phyloP scores from a whole-genome alignment of 2,329 filamentous ascomycete genomes.

The Ambrosiella cleistominuta region DNA sequence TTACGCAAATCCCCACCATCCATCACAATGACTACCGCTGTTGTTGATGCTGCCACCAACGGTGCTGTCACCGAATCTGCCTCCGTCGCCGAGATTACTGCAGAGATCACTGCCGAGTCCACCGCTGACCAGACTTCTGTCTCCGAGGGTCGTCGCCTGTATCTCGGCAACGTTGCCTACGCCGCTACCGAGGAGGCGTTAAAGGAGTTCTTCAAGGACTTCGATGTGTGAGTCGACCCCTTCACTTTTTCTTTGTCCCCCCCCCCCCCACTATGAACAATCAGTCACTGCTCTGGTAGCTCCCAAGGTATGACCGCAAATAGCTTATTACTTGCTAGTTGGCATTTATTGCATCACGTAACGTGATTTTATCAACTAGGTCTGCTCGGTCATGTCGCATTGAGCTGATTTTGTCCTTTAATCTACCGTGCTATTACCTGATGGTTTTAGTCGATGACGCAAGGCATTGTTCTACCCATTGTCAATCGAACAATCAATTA shows the following conservation, averaged over 20 bases:
- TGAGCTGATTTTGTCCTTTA: too few relatives aligned
- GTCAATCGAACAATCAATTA: background rate
- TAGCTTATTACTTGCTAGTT: background rate
- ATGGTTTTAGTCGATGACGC: too few relatives aligned
- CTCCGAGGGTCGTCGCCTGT: slow-evolving; percentile 95
- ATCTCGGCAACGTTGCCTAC: slow-evolving; percentile 99
- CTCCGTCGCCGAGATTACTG: slow-evolving; percentile 44
- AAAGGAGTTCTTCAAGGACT: slow-evolving; percentile 99
- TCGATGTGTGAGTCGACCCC: slow-evolving; percentile 83
- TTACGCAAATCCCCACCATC: slow-evolving; percentile 22
- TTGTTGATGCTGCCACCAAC: slow-evolving; percentile 14
- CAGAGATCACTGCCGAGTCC: slow-evolving; percentile 65
- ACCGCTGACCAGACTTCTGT: slow-evolving; percentile 69
- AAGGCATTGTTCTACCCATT: background rate
- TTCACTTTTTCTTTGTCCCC: background rate
- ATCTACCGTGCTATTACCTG: too few relatives aligned
- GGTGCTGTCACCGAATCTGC: slow-evolving; percentile 8
- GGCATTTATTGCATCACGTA: too few relatives aligned
- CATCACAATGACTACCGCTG: slow-evolving; percentile 64
- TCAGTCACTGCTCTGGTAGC: background rate
- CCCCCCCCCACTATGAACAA: background rate
- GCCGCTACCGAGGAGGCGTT: slow-evolving; percentile 99
- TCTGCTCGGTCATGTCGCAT: too few relatives aligned
- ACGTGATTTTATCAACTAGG: too few relatives aligned
- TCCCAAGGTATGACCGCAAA: background rate